Evolutionary conservation across 2,329 filamentous ascomycete genomes (phyloP).

Genomic region (Lizonia empirigonia): DNA sequence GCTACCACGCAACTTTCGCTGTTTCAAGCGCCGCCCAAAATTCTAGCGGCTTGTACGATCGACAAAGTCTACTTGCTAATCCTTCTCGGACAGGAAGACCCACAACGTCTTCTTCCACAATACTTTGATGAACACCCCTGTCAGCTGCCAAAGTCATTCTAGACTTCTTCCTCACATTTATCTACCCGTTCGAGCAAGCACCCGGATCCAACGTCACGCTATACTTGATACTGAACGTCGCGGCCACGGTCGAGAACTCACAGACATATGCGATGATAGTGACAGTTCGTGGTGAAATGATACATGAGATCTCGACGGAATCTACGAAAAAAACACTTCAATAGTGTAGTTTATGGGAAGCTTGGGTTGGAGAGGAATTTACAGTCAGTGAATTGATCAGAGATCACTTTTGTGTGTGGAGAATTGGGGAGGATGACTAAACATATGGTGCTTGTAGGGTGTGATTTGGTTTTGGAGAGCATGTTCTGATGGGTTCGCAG

Average conservation of each 20-base stretch:
- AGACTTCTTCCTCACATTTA: not conserved
- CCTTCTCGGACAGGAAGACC: not conserved
- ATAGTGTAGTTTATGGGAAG: not conserved
- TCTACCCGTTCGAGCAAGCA: not conserved
- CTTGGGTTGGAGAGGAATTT: not conserved
- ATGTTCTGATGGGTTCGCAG: too few species aligned
- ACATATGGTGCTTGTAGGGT: not conserved
- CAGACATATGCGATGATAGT: not conserved
- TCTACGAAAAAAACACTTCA: not conserved
- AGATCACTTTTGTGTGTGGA: not conserved
- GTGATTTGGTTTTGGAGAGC: not conserved
- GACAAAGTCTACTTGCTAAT: not conserved
- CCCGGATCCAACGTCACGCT: not conserved
- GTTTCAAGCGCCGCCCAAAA: not conserved
- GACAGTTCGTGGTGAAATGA: not conserved
- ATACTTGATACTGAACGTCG: not conserved
- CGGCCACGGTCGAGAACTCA: not conserved
- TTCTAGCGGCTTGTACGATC: not conserved
- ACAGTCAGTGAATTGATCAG: not conserved
- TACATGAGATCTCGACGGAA: not conserved
- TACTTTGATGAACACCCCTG: not conserved
- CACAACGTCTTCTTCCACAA: not conserved
- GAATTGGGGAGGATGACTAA: not conserved
- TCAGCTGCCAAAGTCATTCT: not conserved
- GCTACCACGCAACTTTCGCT: not conserved